These are phyloP conservation scores for Prosopis cineraria DNA, from an alignment of 306 rosid genomes.

Conservation along the genomic window DNA sequence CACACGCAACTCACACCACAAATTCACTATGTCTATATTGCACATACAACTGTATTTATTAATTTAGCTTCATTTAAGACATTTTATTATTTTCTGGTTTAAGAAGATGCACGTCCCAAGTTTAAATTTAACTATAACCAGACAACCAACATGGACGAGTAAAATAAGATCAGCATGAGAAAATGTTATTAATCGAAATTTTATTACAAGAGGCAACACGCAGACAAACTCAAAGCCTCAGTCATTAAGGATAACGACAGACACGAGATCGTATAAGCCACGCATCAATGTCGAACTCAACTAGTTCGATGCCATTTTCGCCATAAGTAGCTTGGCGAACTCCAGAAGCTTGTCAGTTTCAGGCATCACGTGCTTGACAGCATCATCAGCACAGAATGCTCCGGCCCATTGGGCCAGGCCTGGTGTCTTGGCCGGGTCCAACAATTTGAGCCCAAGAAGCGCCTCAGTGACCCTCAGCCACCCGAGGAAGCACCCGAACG, in stretches of 20 bases:
- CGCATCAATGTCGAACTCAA: background rate
- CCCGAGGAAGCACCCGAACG: conserved; percentile 55
- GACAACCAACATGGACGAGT: background rate
- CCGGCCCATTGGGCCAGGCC: conserved; percentile 51
- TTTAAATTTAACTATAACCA: too few species aligned
- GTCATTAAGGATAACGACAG: background rate
- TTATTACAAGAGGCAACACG: background rate
- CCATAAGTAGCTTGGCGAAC: conserved; percentile 33
- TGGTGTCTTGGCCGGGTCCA: conserved; percentile 48
- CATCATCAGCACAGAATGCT: conserved; percentile 37
- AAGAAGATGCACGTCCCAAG: background rate
- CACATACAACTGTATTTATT: too few species aligned
- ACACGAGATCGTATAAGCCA: background rate
- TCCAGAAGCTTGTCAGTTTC: conserved; percentile 56
- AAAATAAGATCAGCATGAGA: background rate
- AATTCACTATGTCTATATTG: too few species aligned
- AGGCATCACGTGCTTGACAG: conserved; percentile 55
- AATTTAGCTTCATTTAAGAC: background rate
- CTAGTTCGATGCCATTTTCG: conserved; percentile 13
- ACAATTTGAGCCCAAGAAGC: conserved; percentile 39
- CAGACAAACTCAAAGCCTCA: background rate
- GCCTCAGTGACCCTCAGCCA: conserved; percentile 52
- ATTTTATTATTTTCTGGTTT: background rate
- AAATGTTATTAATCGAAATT: background rate
- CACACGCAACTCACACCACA: too few species aligned